Evolutionary conservation across 805 yeast species (phyloP).

Genomic region (Wickerhamomyces pijperi): DNA sequence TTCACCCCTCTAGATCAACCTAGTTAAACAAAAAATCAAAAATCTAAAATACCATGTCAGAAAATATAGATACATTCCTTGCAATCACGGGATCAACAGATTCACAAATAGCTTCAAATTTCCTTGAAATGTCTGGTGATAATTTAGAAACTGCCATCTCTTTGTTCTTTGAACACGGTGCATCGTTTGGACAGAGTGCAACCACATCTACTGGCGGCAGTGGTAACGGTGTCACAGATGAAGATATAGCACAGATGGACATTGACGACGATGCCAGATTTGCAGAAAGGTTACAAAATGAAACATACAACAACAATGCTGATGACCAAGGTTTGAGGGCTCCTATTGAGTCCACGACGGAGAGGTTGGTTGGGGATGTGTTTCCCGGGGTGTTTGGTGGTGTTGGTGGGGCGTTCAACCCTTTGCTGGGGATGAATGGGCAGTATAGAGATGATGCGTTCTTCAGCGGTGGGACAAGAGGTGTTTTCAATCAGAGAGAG

Average conservation of each 20-base stretch:
- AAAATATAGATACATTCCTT: conserved; percentile 57
- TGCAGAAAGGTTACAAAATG: conserved; percentile 54
- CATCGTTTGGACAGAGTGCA: conserved; percentile 13
- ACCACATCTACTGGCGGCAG: conserved; percentile 1
- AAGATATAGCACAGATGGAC: conserved; percentile 11
- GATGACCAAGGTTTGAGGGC: too few species aligned
- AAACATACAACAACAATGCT: conserved; percentile 39
- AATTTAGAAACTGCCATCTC: conserved; percentile 79
- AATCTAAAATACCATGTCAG: conserved; percentile 24
- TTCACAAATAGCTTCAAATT: conserved; percentile 57
- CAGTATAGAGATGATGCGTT: conserved; percentile 10
- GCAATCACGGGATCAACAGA: conserved; percentile 75
- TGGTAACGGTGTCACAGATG: conserved; percentile 2
- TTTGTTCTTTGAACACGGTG: conserved; percentile 63
- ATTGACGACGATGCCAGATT: conserved; percentile 34
- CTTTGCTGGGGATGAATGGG: conserved; percentile 1
- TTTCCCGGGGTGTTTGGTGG: conserved; percentile 28
- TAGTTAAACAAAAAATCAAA: too few species aligned
- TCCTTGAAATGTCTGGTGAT: conserved; percentile 66
- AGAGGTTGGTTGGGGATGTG: conserved; percentile 45
- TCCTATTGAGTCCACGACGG: conserved; percentile 69
- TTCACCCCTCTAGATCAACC: too few species aligned
- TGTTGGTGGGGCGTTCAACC: conserved; percentile 22
- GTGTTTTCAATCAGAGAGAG: conserved; percentile 25
- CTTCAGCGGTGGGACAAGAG: conserved; percentile 24